Conservation (phyloP, 73 alveolate genomes). For the Paramecium sonneborni region DNA sequence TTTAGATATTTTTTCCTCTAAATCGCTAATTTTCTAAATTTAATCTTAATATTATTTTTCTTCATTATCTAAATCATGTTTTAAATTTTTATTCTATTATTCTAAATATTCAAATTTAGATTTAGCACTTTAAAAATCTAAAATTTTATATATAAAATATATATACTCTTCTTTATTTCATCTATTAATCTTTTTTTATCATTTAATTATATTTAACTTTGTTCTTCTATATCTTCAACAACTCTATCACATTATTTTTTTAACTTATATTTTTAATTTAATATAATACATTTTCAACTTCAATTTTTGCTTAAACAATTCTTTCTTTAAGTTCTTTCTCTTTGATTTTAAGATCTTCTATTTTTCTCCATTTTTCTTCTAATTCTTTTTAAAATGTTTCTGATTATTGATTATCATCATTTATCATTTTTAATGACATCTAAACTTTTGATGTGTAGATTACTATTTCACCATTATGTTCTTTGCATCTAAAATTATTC, state of each 20-base stretch:
- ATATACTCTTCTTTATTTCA: conserved; percentile 55
- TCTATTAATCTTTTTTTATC: conserved; percentile 51
- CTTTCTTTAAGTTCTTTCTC: conserved; percentile 49
- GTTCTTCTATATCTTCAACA: conserved; percentile 57
- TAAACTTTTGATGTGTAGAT: not conserved
- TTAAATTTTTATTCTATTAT: conserved; percentile 36
- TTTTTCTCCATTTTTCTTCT: conserved; percentile 38
- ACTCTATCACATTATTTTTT: conserved; percentile 57
- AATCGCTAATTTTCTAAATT: conserved; percentile 44
- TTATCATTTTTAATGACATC: not conserved
- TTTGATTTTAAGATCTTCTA: conserved; percentile 15
- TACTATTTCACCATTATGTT: conserved; percentile 9
- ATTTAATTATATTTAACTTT: conserved; percentile 44
- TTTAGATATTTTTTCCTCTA: conserved; percentile 71
- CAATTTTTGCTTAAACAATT: conserved; percentile 25
- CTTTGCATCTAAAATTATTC: not conserved
- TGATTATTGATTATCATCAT: conserved; percentile 38
- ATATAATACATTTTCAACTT: not conserved
- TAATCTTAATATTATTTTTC: conserved; percentile 69
- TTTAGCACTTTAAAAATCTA: conserved; percentile 44
- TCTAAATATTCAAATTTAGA: conserved; percentile 31
- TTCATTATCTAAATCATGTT: conserved; percentile 77
- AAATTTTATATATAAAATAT: not conserved
- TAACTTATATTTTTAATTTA: not conserved
- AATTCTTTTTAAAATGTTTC: conserved; percentile 12